Conservation (phyloP, 2,329 filamentous ascomycete genomes). For the Ophiognomonia clavigignenti-juglandacearum region DNA sequence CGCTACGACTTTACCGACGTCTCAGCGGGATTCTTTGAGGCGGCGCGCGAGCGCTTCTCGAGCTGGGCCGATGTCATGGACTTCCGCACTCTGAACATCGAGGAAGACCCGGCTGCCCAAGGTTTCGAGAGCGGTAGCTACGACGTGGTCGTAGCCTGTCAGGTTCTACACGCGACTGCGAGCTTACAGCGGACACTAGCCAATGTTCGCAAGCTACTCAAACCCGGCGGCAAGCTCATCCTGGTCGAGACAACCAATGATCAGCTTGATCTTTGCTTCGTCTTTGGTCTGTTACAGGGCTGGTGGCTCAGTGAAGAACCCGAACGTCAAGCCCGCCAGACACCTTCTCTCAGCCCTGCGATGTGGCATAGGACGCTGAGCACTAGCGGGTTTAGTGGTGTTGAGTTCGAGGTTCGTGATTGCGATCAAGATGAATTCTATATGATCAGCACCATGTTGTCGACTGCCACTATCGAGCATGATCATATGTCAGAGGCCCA, state of each 20-base stretch:
- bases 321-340: not conserved
- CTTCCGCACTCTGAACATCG: constrained; percentile 22
- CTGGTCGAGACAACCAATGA: not conserved
- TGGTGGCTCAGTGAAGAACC: not conserved
- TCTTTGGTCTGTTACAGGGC: not conserved
- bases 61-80: not conserved
- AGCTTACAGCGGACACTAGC: not conserved
- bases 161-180: constrained; percentile 26
- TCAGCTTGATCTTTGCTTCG: not conserved
- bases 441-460: too few species aligned
- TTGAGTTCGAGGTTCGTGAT: too few species aligned
- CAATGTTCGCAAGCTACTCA: not conserved
- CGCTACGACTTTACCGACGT: constrained; percentile 30
- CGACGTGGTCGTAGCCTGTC: constrained; percentile 27
- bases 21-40: not conserved
- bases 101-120: constrained; percentile 22
- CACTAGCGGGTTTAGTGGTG: too few species aligned
- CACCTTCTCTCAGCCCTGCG: too few species aligned
- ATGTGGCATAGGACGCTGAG: too few species aligned
- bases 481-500: too few species aligned
- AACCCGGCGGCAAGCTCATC: not conserved
- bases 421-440: too few species aligned
- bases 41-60: constrained; percentile 2
- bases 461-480: too few species aligned
- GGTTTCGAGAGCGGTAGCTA: constrained; percentile 23